phyloP scores from a whole-genome alignment of 805 yeast genomes.

The Citeromyces matritensis region DNA sequence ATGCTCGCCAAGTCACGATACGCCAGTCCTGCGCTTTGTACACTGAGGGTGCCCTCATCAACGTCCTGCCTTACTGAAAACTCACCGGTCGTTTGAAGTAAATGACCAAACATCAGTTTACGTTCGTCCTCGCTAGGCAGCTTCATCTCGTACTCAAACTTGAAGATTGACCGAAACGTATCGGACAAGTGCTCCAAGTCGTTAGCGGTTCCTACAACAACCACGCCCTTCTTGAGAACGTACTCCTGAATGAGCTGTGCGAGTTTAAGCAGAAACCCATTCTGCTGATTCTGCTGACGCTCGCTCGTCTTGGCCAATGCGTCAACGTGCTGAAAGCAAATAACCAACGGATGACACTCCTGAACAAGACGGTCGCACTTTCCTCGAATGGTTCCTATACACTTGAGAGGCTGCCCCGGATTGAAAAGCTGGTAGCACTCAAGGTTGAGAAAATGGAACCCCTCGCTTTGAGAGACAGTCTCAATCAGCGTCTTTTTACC shows the following conservation, averaged over 20 bases:
- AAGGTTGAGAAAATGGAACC: conserved; percentile 50
- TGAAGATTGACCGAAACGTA: conserved; percentile 47
- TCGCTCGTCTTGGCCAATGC: conserved; percentile 53
- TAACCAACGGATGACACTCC: conserved; percentile 26
- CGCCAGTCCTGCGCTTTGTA: conserved; percentile 86
- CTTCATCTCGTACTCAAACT: conserved; percentile 60
- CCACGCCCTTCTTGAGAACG: conserved; percentile 21
- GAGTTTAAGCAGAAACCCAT: conserved; percentile 36
- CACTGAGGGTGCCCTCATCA: conserved; percentile 39
- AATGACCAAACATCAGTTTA: conserved; percentile 37
- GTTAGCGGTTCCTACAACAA: conserved; percentile 52
- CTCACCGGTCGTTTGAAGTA: conserved; percentile 12
- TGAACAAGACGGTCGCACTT: conserved; percentile 50
- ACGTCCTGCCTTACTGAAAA: conserved; percentile 24
- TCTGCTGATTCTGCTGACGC: conserved; percentile 30
- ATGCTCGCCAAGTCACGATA: conserved; percentile 71
- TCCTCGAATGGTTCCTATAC: conserved; percentile 66
- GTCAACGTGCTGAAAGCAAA: conserved; percentile 63
- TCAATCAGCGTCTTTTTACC: conserved; percentile 63
- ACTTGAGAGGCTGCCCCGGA: conserved; percentile 61
- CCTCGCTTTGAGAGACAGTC: conserved; percentile 39
- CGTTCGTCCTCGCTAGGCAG: conserved; percentile 79
- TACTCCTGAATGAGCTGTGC: conserved; percentile 42
- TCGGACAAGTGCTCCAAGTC: conserved; percentile 60
- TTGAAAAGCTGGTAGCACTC: conserved; percentile 58